Evolutionary conservation across 352 stramenopile genomes (phyloP).

Genomic region (Halophytophthora polymorphica): DNA sequence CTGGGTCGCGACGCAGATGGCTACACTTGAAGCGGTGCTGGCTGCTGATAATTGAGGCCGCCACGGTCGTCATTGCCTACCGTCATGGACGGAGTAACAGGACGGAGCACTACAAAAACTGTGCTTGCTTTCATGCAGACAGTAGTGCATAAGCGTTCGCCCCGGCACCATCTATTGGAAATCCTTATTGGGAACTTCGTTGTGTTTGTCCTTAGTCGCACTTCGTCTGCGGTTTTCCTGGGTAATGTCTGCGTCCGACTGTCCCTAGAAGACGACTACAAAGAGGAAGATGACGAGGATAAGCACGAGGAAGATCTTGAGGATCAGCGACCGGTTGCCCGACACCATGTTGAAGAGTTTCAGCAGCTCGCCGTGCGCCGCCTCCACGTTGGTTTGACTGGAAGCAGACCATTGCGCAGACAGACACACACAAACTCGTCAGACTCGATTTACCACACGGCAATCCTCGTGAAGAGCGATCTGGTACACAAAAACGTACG

Average conservation of each 20-base stretch:
- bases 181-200: too few species aligned
- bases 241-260: not conserved
- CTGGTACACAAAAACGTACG: conserved; percentile 41
- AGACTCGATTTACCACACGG: conserved; percentile 1
- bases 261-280: conserved; percentile 66
- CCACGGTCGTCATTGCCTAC: not conserved
- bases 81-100: too few species aligned
- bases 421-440: not conserved
- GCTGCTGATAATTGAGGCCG: too few species aligned
- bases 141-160: too few species aligned
- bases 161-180: not conserved
- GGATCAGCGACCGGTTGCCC: conserved; percentile 76
- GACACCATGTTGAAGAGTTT: conserved; percentile 85
- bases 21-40: not conserved
- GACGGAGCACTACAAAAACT: too few species aligned
- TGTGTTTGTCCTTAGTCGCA: too few species aligned
- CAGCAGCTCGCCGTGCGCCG: conserved; percentile 68
- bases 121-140: too few species aligned
- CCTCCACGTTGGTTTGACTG: conserved; percentile 76
- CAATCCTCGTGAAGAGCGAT: conserved; percentile 5
- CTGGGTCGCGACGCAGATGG: not conserved
- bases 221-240: not conserved
- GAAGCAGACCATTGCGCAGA: not conserved
- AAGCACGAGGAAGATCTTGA: conserved; percentile 85
- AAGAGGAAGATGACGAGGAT: conserved; percentile 85